phyloP scores from a whole-genome alignment of 1,284 basidiomycete species.

The Cryptococcus sp. region DNA sequence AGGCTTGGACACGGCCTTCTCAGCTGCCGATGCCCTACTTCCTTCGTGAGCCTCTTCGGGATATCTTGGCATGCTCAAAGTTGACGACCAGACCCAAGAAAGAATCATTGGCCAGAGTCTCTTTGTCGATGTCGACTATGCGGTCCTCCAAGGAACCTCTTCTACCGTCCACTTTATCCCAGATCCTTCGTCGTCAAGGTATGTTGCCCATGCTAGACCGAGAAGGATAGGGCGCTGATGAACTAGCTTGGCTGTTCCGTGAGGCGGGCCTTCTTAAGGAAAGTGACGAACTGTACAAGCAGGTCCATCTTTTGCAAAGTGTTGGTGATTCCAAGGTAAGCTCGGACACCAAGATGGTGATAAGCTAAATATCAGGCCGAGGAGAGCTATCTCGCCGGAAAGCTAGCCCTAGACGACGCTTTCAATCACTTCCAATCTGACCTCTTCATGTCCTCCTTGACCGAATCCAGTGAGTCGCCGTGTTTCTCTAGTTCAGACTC shows the following conservation, averaged over 20 bases:
- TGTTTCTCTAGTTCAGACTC: not conserved
- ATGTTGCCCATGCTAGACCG: conserved; percentile 31
- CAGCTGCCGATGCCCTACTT: conserved; percentile 27
- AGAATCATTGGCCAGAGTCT: conserved; percentile 8
- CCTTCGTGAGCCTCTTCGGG: conserved; percentile 25
- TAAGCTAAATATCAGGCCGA: conserved; percentile 59
- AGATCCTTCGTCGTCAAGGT: conserved; percentile 71
- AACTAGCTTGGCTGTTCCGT: conserved; percentile 66
- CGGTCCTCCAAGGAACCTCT: conserved; percentile 54
- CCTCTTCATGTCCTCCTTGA: conserved; percentile 77
- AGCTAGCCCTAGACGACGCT: conserved; percentile 66
- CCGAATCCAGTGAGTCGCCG: conserved; percentile 62
- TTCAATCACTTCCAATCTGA: conserved; percentile 73
- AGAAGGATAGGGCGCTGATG: not conserved
- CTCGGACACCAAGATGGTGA: conserved; percentile 50
- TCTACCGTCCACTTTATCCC: conserved; percentile 63
- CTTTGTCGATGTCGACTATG: conserved; percentile 1
- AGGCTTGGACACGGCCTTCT: conserved; percentile 34
- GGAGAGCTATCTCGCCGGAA: conserved; percentile 66
- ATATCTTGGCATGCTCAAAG: not conserved
- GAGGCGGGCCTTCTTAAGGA: conserved; percentile 54
- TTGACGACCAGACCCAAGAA: conserved; percentile 13
- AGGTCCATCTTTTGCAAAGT: conserved; percentile 39
- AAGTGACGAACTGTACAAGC: conserved; percentile 58
- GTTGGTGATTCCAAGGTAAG: conserved; percentile 27